Evolutionary conservation across 2,329 filamentous ascomycete genomes (phyloP), one percentile per base, ranked within the genome.

Genomic region (Ascochyta rabiei): DNA sequence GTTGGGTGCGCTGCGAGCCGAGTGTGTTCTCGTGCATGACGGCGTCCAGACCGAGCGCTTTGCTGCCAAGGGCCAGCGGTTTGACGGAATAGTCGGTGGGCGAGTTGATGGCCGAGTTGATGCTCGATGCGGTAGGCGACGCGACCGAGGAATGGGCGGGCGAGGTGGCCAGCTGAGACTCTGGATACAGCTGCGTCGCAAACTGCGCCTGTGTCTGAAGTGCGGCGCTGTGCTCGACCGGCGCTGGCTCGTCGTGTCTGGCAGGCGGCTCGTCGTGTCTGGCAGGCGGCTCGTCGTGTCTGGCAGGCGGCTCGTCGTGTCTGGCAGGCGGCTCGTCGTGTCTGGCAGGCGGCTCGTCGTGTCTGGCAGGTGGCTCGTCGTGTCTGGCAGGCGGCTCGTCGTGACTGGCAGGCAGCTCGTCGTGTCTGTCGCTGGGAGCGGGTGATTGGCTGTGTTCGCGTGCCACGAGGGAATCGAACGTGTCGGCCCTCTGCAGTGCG

Each of bases 371-470:
- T 23, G 75, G 77, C 61, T 70, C 67, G 62, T 72, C 76, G 35
- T 68, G 47, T 10, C 26, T 28, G 9, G 26, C 2, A 2, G 26
- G 26, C 33, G 45, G 26, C 26, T 66, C 63, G 43, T 45, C 49
- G 30, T 51, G 50, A 56, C 57, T 68, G 56, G 63, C 53, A 35
- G 56, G 41, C 30, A 10, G 2, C 8, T 71, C 69, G 13, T 71
- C 72, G n/a, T 57, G 67, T 50, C 55, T 63, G 53, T 75, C 72
- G 56, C 68, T 64, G 30, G 64, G 66, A 18, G 68, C 72, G 8
- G 75, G 75, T 19, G 75, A 77, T 62, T 70, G 66, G 62, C 72
- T 77, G 35, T 70, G 47, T 9, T 75, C 73, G 35, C 73, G 68
- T 61, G 72, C 71, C 62, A 68, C 63, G 33, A 65, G 58, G 52